Evolutionary conservation across 2,329 filamentous ascomycete species (phyloP).

Genomic region (Clarireedia hainanense): DNA sequence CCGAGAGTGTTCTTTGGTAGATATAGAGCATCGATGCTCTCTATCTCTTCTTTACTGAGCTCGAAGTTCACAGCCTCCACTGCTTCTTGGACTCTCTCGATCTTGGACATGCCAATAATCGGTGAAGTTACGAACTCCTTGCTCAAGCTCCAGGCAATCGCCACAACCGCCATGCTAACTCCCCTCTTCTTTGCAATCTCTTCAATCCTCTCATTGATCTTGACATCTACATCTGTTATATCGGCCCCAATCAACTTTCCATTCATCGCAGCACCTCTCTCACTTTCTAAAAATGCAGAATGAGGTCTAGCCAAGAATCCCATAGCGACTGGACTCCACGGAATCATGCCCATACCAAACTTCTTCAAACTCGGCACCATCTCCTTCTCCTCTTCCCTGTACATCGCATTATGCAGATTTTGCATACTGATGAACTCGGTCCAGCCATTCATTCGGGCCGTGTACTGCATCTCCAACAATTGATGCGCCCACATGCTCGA

Average conservation of each 20-base stretch:
- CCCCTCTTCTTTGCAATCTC: slow-evolving; percentile 45
- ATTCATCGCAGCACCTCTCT: slow-evolving; percentile 10
- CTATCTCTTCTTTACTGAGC: slow-evolving; percentile 44
- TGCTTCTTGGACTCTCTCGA: slow-evolving; percentile 45
- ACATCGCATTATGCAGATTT: slow-evolving; percentile 48
- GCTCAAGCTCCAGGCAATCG: slow-evolving; percentile 46
- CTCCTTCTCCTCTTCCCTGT: slow-evolving; percentile 49
- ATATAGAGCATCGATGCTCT: slow-evolving; percentile 48
- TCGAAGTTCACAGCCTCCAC: slow-evolving; percentile 34
- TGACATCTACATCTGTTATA: slow-evolving; percentile 20
- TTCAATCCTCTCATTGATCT: slow-evolving; percentile 19
- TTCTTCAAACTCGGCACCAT: slow-evolving; percentile 22
- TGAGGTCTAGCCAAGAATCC: slow-evolving; percentile 21
- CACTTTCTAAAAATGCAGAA: slow-evolving; percentile 11
- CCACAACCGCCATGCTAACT: slow-evolving; percentile 50
- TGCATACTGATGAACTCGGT: slow-evolving; percentile 56
- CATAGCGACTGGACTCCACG: slow-evolving; percentile 32
- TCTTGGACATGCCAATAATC: slow-evolving; percentile 44
- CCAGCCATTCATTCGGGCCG: slow-evolving; percentile 39
- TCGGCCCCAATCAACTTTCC: slow-evolving; percentile 13
- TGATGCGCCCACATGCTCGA: slow-evolving; percentile 31
- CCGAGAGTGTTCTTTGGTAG: slow-evolving; percentile 32
- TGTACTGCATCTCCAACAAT: slow-evolving; percentile 33
- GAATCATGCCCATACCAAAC: slow-evolving; percentile 31
- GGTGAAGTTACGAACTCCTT: slow-evolving; percentile 33